Conservation (phyloP, 1,284 basidiomycete species). For the Amylostereum chailletii region DNA sequence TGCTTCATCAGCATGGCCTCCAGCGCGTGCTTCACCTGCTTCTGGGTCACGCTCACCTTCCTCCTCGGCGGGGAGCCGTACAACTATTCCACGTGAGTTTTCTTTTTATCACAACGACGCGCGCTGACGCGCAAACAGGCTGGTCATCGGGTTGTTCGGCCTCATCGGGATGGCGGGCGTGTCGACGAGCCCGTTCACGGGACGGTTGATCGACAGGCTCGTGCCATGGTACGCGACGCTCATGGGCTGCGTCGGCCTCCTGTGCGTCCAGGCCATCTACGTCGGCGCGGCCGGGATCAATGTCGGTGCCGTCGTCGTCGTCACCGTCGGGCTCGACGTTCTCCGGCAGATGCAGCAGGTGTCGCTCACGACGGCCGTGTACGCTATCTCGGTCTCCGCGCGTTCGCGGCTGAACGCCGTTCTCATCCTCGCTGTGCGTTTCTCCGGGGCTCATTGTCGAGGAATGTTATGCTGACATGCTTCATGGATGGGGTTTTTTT, state of each 20-base stretch:
- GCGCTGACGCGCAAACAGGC: conserved; percentile 15
- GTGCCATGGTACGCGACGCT: conserved; percentile 42
- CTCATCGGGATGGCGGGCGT: conserved; percentile 42
- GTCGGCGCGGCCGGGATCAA: conserved; percentile 34
- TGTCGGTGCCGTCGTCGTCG: conserved; percentile 36
- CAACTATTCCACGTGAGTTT: neutral
- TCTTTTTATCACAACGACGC: neutral
- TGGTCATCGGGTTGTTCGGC: conserved; percentile 50
- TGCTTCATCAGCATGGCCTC: conserved; percentile 30
- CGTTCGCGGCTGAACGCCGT: conserved; percentile 44
- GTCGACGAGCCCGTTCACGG: conserved; percentile 37
- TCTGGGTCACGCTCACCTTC: conserved; percentile 26
- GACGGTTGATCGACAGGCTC: conserved; percentile 39
- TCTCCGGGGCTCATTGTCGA: neutral
- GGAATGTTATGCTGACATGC: neutral
- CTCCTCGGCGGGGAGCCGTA: neutral
- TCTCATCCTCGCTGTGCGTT: conserved; percentile 31
- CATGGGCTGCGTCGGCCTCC: conserved; percentile 24
- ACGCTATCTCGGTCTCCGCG: conserved; percentile 25
- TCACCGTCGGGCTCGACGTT: conserved; percentile 36
- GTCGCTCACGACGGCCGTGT: conserved; percentile 30
- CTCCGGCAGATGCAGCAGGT: conserved; percentile 39
- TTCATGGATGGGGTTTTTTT: neutral
- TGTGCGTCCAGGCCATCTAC: conserved; percentile 30
- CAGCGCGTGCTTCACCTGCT: conserved; percentile 31